These are phyloP conservation scores for Teratosphaeria viscida DNA, from an alignment of 2,329 filamentous ascomycete genomes.

Conservation along the genomic window DNA sequence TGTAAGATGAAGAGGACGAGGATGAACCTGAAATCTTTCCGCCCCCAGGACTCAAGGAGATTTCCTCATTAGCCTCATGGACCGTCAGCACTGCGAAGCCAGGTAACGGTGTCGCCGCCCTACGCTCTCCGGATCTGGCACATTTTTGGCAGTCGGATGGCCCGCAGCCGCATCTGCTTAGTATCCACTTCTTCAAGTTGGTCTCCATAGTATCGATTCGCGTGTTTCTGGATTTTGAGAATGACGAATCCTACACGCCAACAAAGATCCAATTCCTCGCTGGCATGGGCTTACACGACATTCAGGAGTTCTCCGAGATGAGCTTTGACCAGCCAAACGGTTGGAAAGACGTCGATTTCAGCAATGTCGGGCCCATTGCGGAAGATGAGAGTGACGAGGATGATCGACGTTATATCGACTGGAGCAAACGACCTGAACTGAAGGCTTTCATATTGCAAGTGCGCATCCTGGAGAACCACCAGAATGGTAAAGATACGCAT, in stretches of 20 bases:
- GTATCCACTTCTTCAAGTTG: conserved; percentile 75
- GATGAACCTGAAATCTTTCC: conserved; percentile 16
- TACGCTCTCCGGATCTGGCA: conserved; percentile 61
- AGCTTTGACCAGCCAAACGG: conserved; percentile 68
- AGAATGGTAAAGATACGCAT: conserved; percentile 99
- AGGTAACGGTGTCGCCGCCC: conserved; percentile 65
- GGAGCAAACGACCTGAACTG: conserved; percentile 59
- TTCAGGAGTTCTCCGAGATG: conserved; percentile 78
- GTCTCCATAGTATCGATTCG: conserved; percentile 68
- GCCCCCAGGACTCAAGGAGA: conserved; percentile 57
- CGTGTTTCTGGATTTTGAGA: conserved; percentile 82
- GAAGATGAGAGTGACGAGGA: conserved; percentile 20
- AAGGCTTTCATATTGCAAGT: conserved; percentile 86
- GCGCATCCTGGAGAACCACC: conserved; percentile 88
- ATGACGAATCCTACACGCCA: conserved; percentile 93
- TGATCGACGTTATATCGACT: conserved; percentile 22
- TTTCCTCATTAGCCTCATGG: conserved; percentile 73
- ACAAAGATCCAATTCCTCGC: conserved; percentile 84
- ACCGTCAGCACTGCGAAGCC: conserved; percentile 75
- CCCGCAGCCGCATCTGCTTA: conserved; percentile 71
- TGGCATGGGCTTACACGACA: conserved; percentile 81
- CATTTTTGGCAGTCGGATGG: conserved; percentile 82
- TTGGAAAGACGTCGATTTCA: conserved; percentile 77
- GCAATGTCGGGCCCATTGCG: conserved; percentile 38
- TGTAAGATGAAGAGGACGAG: conserved; percentile 2